phyloP scores from a whole-genome alignment of 2,329 filamentous ascomycete genomes.

The Trichoderma semiorbis region DNA sequence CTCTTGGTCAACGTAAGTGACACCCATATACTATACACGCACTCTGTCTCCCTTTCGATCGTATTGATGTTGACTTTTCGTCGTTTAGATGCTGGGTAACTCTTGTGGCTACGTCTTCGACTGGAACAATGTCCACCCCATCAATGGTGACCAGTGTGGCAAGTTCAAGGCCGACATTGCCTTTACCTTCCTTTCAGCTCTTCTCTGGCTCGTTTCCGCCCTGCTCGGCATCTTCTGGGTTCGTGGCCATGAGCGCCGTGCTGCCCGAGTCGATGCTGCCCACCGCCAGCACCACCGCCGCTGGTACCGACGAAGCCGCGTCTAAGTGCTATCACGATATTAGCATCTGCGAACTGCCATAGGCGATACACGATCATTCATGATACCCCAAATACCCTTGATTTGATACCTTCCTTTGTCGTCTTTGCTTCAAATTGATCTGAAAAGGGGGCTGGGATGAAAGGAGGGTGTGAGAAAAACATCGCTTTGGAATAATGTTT shows the following conservation, averaged over 20 bases:
- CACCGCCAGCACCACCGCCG: slow-evolving; percentile 35
- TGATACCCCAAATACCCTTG: slow-evolving; percentile 2
- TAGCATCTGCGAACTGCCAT: neutral
- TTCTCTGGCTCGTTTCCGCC: slow-evolving; percentile 66
- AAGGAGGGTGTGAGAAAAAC: neutral
- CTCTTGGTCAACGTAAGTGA: slow-evolving; percentile 58
- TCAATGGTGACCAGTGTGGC: slow-evolving; percentile 52
- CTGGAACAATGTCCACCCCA: slow-evolving; percentile 54
- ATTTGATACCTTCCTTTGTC: neutral
- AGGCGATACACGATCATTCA: neutral
- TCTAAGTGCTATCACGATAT: slow-evolving; percentile 30
- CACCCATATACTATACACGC: neutral
- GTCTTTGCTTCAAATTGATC: neutral
- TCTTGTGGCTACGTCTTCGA: slow-evolving; percentile 56
- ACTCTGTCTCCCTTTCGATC: neutral
- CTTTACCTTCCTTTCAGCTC: slow-evolving; percentile 67
- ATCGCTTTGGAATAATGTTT: neutral
- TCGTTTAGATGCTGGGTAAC: slow-evolving; percentile 39
- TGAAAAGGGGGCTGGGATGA: neutral
- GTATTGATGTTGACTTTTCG: neutral
- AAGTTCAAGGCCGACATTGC: slow-evolving; percentile 69
- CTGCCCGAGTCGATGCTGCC: slow-evolving; percentile 32
- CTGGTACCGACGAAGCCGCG: slow-evolving; percentile 43
- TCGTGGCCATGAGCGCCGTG: slow-evolving; percentile 38
- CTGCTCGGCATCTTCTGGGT: slow-evolving; percentile 56